Evolutionary conservation across 495 filamentous ascomycete genomes (phyloP), one percentile per base, ranked within the genome.

Genomic region (Polyplosphaeria fusca): DNA sequence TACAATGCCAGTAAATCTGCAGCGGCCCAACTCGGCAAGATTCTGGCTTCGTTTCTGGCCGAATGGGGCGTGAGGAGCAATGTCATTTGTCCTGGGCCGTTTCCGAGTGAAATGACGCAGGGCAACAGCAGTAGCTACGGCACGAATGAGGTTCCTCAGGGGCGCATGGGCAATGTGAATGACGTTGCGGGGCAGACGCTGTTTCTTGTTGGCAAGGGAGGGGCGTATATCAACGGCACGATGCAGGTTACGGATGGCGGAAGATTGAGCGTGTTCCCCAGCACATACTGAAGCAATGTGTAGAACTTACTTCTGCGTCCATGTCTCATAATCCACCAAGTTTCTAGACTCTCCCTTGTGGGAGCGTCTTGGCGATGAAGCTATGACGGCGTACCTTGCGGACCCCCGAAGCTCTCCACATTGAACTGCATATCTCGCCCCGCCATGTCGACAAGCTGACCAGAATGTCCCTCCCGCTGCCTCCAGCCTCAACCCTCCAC

Each of bases 121-220:
- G 37, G 73, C 23, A 20, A 44, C 38, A 55, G 80, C 12, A 74
- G 76, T 4, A 76, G 67, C 4, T 77, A 76, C 46, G 70, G 70
- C 0, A 67, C 72, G 1, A 53, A 63, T 7, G 71, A 76, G 48
- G 76, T 84, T 35, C 83, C 84, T 0, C 65, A 77, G 3, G 75
- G 75, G 4, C 61, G 77, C 26, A 69, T 75, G 35, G 83, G 82
- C 2, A 70, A 67, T 0, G 71, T 76, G 3, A 78, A 85, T 59
- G 85, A 87, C 52, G 82, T 87, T 77, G 80, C 79, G 0, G 84
- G 82, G 5, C 64, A 73, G 16, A 78, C 84, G 44, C 65, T 88
- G 14, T 86, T 80, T 68, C 68, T 87, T 22, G 76, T 81, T 4
- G 83, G 80, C 16, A 75, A 79, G 35, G 82, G 82, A 0, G 82